Evolutionary conservation across 2,329 filamentous ascomycete genomes (phyloP).

Genomic region (Claviceps spartinae): DNA sequence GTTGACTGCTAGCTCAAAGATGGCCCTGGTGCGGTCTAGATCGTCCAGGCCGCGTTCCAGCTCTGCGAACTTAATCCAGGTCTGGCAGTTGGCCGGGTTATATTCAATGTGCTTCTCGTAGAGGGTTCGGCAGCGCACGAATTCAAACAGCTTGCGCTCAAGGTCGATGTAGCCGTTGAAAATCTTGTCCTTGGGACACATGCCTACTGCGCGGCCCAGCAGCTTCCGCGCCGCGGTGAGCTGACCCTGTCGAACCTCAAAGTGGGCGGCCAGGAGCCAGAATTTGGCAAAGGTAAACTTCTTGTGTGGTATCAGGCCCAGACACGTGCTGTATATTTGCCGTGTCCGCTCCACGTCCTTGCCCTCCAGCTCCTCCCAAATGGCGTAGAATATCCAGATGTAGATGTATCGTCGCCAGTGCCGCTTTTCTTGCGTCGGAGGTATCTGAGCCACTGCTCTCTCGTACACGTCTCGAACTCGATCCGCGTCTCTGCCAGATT

Average conservation of each 20-base stretch:
- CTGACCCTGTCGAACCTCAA: conserved; percentile 79
- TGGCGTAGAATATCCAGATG: conserved; percentile 91
- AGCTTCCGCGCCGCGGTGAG: conserved; percentile 73
- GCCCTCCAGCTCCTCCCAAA: conserved; percentile 84
- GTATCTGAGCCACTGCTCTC: conserved; percentile 86
- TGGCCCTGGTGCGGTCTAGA: conserved; percentile 71
- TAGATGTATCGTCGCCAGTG: conserved; percentile 98
- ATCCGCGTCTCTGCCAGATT: conserved; percentile 68
- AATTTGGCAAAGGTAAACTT: conserved; percentile 96
- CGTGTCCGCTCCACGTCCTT: conserved; percentile 66
- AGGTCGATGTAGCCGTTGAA: conserved; percentile 90
- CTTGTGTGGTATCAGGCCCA: conserved; percentile 84
- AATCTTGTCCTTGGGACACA: conserved; percentile 90
- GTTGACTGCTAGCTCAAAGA: conserved; percentile 79
- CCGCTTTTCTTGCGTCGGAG: conserved; percentile 88
- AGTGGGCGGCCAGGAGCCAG: conserved; percentile 87
- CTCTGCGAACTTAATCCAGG: conserved; percentile 94
- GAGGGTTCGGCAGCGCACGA: conserved; percentile 75
- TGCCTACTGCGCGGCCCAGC: conserved; percentile 77
- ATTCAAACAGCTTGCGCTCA: conserved; percentile 89
- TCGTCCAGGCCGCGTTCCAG: conserved; percentile 87
- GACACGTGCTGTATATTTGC: conserved; percentile 81
- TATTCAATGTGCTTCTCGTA: conserved; percentile 92
- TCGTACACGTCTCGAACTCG: conserved; percentile 89
- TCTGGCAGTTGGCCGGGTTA: conserved; percentile 80